Base-by-base conservation (phyloP, 768 basidiomycete genomes). In the Boletus rubroflammeus region DNA sequence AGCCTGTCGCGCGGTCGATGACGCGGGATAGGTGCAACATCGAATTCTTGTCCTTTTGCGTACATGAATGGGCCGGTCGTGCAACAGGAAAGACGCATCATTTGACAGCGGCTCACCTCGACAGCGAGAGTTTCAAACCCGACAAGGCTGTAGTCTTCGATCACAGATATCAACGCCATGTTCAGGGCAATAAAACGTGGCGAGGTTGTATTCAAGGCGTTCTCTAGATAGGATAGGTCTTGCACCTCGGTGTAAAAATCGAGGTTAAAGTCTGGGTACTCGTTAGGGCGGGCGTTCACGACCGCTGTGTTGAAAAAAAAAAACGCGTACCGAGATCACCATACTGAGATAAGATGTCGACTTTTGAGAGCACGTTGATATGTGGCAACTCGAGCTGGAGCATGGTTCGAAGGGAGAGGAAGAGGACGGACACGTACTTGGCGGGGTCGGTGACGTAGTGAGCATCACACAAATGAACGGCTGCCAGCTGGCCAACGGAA, bases 181-280 rank as follows among this genome's bases (percentile, higher is more conserved):
- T 98, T 98, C 42, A 99, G 73, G 8, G 85, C 84, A 0, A 80
- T 74, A 62, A 84, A 97, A 36, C 85, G 84, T 1, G 86, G 83
- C 0, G 88, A 80, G 1, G 82, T 67, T 0, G 83, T 76, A 17
- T 80, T 77, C 15, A 98, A 81, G 0, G 83, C 74, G 57, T 86
- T 86, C 59, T 91, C 83, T 21, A 99, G 82, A 68, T 98, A 87
- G 1, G 88, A 86, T 0, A 99, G 78, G 66, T 99, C 96, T 71
- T 97, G 94, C 0, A 97, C 97, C 72, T 99, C 94, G 39, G 97
- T 98, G 70, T 98, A 98, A 70, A 90, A 99, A 60, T 93, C 91
- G 28, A 99, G 85, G 65, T 96, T 97, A 77, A 99, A 98, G 41
- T 96, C 96, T 97, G 62, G 35, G 7, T 26, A 6, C 28, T 31